Percentiles rank a stretch among this genome's conserved stretches.
phyloP scores from a whole-genome alignment of 192 early-diverging fungal species.

The Coemansia nantahalensis region DNA sequence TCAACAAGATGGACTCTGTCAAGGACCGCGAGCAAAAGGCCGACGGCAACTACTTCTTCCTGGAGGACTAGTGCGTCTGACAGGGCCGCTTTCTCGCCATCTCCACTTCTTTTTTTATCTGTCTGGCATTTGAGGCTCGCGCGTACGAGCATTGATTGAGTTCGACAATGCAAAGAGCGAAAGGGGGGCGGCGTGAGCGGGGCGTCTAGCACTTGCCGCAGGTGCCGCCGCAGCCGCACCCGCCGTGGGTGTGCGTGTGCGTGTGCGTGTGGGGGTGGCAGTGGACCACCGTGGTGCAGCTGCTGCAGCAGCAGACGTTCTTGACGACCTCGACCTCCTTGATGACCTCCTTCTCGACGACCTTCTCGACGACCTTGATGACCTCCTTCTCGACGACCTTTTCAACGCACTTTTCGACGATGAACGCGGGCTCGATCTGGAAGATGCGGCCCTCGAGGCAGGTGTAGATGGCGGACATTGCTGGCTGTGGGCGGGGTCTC shows the following conservation, averaged over 20 bases:
- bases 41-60: conserved; percentile 64
- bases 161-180: too few species aligned
- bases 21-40: conserved; percentile 97
- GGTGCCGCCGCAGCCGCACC: too few species aligned
- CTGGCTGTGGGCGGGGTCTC: too few species aligned
- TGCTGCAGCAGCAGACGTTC: conserved; percentile 41
- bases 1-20: conserved; percentile 93
- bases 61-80: conserved; percentile 62
- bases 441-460: conserved; percentile 43
- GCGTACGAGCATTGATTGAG: too few species aligned
- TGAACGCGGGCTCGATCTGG: conserved; percentile 43
- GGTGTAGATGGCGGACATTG: conserved; percentile 37
- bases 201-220: too few species aligned
- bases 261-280: conserved; percentile 7
- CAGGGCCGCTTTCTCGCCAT: too few species aligned
- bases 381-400: conserved; percentile 44
- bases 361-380: conserved; percentile 24
- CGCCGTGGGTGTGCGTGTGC: too few species aligned
- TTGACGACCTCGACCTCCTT: conserved; percentile 39
- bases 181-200: too few species aligned
- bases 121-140: too few species aligned
- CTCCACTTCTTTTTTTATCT: too few species aligned
- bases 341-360: conserved; percentile 21
- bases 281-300: conserved; percentile 1
- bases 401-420: conserved; percentile 46